These are phyloP conservation scores for Mortierella sp. DNA, from an alignment of 371 early-diverging fungal species.

Conservation along the genomic window DNA sequence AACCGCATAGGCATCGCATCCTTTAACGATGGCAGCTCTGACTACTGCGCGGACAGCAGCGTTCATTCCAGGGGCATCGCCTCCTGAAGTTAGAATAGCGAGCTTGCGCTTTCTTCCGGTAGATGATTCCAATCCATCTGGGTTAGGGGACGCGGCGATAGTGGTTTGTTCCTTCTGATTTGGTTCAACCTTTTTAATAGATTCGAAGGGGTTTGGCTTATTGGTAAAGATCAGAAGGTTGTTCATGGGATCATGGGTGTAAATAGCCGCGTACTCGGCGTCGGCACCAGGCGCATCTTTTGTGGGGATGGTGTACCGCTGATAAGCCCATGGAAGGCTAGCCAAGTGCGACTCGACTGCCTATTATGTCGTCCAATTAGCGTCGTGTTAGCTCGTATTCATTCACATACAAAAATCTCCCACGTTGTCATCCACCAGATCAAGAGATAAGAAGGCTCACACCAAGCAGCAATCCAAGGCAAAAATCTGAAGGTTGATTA, in stretches of 20 bases:
- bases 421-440: not conserved
- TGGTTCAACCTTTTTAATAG: constrained; percentile 21
- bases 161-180: constrained; percentile 10
- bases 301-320: constrained; percentile 36
- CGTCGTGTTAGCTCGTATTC: not conserved
- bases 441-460: constrained; percentile 28
- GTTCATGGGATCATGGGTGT: constrained; percentile 82
- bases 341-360: constrained; percentile 38
- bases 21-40: constrained; percentile 88
- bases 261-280: constrained; percentile 59
- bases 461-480: constrained; percentile 8
- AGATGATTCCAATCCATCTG: not conserved
- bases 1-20: constrained; percentile 91
- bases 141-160: not conserved
- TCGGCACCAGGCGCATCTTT: constrained; percentile 17
- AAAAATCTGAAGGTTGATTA: not conserved
- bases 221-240: constrained; percentile 80
- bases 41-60: constrained; percentile 96
- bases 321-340: constrained; percentile 53
- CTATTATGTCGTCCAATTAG: constrained; percentile 1
- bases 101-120: constrained; percentile 60
- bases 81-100: constrained; percentile 97
- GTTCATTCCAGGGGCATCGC: constrained; percentile 99
- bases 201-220: constrained; percentile 63
- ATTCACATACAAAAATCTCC: not conserved